Evolutionary conservation across 345 rosid genomes (phyloP).

Genomic region (Carallia brachiata): DNA sequence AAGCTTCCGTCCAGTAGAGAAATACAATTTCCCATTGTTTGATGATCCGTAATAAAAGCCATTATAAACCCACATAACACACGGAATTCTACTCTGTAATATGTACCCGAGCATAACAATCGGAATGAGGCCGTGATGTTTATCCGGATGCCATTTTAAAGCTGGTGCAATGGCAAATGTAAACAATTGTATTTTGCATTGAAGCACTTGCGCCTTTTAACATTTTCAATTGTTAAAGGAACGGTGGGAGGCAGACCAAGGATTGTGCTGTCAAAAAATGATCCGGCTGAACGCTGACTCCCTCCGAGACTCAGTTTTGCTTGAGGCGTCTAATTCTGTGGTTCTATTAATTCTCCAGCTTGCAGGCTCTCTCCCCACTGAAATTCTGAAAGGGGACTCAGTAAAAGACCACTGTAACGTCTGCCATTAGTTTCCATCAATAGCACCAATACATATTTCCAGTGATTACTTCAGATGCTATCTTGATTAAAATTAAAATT

Average conservation of each 20-base stretch:
- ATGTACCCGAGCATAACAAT: no score
- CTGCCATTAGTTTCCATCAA: no score
- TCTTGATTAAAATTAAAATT: no score
- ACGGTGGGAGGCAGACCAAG: conserved; percentile 70
- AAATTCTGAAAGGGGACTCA: conserved; percentile 35
- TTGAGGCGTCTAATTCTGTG: conserved; percentile 39
- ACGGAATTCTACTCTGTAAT: no score
- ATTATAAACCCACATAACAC: no score
- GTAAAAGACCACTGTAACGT: conserved; percentile 49
- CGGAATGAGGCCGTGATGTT: conserved; percentile 75
- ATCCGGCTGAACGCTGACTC: conserved; percentile 43
- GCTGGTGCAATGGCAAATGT: conserved; percentile 26
- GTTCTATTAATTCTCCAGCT: conserved; percentile 37
- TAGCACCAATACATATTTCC: no score
- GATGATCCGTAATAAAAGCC: no score
- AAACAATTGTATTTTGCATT: background rate
- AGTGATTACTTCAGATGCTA: no score
- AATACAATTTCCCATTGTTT: no score
- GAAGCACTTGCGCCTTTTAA: conserved; percentile 66
- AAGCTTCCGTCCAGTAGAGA: no score
- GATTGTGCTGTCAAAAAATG: conserved; percentile 59
- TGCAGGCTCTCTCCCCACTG: conserved; percentile 61
- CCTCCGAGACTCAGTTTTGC: conserved; percentile 44
- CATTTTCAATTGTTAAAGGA: conserved; percentile 64
- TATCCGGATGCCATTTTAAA: conserved; percentile 97